Evolutionary conservation across 2,329 filamentous ascomycete species (phyloP).

Genomic region (Nemania sp.): DNA sequence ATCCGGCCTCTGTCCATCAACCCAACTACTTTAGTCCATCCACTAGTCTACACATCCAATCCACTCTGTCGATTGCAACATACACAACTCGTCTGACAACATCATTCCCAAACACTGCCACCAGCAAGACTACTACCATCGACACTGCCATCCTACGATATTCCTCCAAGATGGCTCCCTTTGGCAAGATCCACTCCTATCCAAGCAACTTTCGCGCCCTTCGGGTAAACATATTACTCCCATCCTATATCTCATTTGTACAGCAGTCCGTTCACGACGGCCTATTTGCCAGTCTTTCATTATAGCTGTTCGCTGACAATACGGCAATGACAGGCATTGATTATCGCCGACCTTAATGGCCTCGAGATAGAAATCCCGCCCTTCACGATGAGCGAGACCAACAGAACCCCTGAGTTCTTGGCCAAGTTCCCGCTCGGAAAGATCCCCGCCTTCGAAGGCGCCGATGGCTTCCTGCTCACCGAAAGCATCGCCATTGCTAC

Average conservation of each 20-base stretch:
- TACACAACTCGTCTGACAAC: constrained; percentile 11
- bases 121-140: neutral
- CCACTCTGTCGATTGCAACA: constrained; percentile 22
- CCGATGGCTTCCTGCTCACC: constrained; percentile 51
- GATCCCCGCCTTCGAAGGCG: constrained; percentile 53
- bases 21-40: neutral
- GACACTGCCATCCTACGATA: neutral
- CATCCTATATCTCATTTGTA: neutral
- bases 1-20: neutral
- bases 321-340: constrained; percentile 39
- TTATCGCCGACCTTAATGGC: constrained; percentile 46
- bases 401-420: constrained; percentile 51
- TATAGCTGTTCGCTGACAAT: constrained; percentile 15
- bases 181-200: constrained; percentile 47
- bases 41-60: neutral
- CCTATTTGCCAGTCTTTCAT: neutral
- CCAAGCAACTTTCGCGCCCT: constrained; percentile 44
- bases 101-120: neutral
- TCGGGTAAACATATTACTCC: constrained; percentile 39
- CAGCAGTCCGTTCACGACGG: neutral
- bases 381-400: constrained; percentile 50
- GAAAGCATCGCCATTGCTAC: constrained; percentile 54
- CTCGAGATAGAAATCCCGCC: constrained; percentile 42
- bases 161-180: constrained; percentile 44
- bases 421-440: constrained; percentile 58